Percentiles rank a stretch among this genome's conserved stretches.
Conservation (phyloP, 805 yeast species). For the Starmerella powellii region DNA sequence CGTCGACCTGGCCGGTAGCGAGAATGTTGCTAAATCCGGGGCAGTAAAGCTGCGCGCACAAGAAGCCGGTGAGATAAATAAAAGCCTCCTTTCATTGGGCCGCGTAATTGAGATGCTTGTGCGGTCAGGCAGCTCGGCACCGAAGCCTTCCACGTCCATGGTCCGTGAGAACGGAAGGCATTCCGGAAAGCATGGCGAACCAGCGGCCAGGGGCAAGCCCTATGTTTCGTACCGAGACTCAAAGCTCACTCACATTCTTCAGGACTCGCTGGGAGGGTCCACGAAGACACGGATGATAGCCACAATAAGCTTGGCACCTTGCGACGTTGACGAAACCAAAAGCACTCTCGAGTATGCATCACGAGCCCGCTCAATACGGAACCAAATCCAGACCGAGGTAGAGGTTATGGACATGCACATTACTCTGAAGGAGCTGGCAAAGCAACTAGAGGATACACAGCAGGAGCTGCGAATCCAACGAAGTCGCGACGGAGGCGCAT, state of each 20-base stretch:
- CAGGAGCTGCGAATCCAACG: constrained; percentile 53
- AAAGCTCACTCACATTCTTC: constrained; percentile 62
- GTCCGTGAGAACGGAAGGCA: not conserved
- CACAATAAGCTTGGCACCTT: constrained; percentile 70
- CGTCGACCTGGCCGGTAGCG: constrained; percentile 93
- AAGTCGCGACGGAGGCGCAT: constrained; percentile 57
- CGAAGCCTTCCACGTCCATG: not conserved
- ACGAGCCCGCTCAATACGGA: constrained; percentile 69
- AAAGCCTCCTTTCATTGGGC: constrained; percentile 74
- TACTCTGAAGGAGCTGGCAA: constrained; percentile 41
- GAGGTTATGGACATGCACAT: constrained; percentile 44
- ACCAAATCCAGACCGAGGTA: constrained; percentile 56
- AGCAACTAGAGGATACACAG: constrained; percentile 45
- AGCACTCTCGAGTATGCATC: constrained; percentile 82
- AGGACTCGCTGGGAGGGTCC: constrained; percentile 77
- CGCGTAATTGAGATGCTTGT: constrained; percentile 46
- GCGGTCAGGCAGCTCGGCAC: constrained; percentile 1
- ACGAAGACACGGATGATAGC: constrained; percentile 82
- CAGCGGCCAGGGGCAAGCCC: constrained; percentile 24
- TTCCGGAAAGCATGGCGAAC: not conserved
- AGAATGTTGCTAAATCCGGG: constrained; percentile 77
- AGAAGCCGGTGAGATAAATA: constrained; percentile 90
- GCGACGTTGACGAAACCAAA: constrained; percentile 67
- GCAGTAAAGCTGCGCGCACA: constrained; percentile 75
- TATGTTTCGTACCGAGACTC: constrained; percentile 79